Evolutionary conservation across 352 stramenopile genomes (phyloP), one percentile per base, ranked within the genome.

Genomic region (Pythium aquatile): DNA sequence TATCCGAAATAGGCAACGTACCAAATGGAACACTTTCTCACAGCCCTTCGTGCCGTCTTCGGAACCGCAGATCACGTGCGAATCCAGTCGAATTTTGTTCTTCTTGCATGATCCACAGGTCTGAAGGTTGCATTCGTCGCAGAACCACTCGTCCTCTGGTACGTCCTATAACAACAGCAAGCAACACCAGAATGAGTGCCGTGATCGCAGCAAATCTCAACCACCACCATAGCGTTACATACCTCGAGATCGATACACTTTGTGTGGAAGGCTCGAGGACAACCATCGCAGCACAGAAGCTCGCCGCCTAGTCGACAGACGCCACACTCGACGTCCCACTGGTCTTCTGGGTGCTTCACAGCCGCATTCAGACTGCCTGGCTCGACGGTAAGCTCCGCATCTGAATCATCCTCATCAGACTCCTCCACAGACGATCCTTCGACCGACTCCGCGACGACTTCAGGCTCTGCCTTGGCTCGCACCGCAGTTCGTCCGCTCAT

Each of bases 241-340:
- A 75, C 79, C 61, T 75, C 73, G 5, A 94, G 60, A 5, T 76
- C 73, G 47, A 94, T 84, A 55, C 95, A 98, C 33, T 83, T 79
- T 6, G 83, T 63, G 75, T 98, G 96, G 73, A 97, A 98, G 7
- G 91, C 85, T 46, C 91, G 77, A 3, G 94, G 94, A 61, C 96
- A 98, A 14, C 85, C 88, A 62, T 96, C 90, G 63, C 96, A 98
- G 68, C 86, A 96, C 1, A 97, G 72, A 17, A 98, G 44, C 58
- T 96, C 83, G 3, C 91, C 92, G n/a, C 81, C 81, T 16, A 88
- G 77, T 5, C 68, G 62, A 61, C 96, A 98, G 0, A 96, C 79
- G 54, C 80, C 83, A 68, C 96, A 98, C 63, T 95, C 85, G 39
- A 91, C 78, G 65, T 96, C 85, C 88, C 88, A 97, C 58, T 93